Evolutionary conservation across 148 eudicot genomes (phyloP).

Genomic region (Heliosperma pusillum): DNA sequence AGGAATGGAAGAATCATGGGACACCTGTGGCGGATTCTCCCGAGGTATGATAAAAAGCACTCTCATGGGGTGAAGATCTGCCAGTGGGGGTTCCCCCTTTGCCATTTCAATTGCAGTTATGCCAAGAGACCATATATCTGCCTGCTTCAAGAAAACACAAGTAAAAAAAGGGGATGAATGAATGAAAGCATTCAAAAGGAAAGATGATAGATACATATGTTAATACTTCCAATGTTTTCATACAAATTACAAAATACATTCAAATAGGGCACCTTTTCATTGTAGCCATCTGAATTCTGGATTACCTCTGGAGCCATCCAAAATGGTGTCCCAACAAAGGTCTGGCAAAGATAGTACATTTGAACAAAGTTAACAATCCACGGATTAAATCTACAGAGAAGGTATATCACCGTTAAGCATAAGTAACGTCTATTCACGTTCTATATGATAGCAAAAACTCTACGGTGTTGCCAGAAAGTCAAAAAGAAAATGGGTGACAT

Average conservation of each 20-base stretch:
- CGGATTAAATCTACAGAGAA: neutral
- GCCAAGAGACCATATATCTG: slow-evolving; percentile 97
- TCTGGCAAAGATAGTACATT: slow-evolving; percentile 48
- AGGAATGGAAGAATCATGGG: slow-evolving; percentile 9
- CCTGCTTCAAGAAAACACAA: slow-evolving; percentile 48
- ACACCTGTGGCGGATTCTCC: slow-evolving; percentile 97
- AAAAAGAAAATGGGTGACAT: neutral
- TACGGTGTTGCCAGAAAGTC: neutral
- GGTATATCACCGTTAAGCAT: neutral
- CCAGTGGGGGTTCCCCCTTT: slow-evolving; percentile 95
- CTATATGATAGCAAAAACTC: neutral
- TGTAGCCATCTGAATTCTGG: slow-evolving; percentile 93
- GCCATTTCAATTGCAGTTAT: slow-evolving; percentile 98
- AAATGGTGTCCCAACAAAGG: slow-evolving; percentile 98
- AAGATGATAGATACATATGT: neutral
- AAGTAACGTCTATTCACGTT: neutral
- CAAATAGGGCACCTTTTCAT: slow-evolving; percentile 68
- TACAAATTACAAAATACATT: neutral
- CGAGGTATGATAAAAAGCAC: slow-evolving; percentile 97
- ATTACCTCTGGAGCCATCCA: slow-evolving; percentile 99
- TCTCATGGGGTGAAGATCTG: slow-evolving; percentile 98
- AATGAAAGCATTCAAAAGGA: neutral
- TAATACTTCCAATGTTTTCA: neutral
- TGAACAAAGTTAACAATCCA: slow-evolving; percentile 14
- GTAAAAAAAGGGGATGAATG: neutral